phyloP scores from a whole-genome alignment of 2,329 filamentous ascomycete genomes.

The Cytospora piceae region DNA sequence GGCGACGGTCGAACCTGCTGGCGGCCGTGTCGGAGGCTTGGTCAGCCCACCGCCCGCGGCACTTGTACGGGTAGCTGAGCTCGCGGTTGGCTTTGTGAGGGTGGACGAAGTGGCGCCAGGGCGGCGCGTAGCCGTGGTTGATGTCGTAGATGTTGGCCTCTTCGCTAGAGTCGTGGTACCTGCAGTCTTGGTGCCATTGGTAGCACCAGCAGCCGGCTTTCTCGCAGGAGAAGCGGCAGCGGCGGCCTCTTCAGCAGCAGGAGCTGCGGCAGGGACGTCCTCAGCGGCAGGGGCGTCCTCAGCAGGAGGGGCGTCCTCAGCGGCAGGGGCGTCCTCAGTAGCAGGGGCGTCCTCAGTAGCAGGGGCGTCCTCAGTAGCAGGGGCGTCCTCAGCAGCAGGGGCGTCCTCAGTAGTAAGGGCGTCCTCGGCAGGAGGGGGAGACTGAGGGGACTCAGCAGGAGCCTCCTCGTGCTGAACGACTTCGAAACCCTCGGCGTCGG shows the following conservation, averaged over 20 bases:
- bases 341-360: constrained; percentile 23
- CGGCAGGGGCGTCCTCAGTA: constrained; percentile 8
- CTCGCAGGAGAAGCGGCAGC: constrained; percentile 15
- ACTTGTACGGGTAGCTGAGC: constrained; percentile 36
- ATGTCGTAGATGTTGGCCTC: constrained; percentile 33
- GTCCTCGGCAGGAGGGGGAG: constrained; percentile 8
- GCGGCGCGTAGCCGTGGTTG: constrained; percentile 34
- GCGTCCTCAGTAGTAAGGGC: constrained; percentile 26
- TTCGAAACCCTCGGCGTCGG: constrained; percentile 40
- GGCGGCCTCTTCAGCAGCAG: constrained; percentile 6
- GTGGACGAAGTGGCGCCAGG: constrained; percentile 34
- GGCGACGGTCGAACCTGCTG: constrained; percentile 34
- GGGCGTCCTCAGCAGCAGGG: constrained; percentile 27
- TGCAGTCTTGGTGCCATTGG: constrained; percentile 30
- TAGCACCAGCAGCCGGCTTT: constrained; percentile 24
- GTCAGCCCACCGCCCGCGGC: constrained; percentile 35
- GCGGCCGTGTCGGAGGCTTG: constrained; percentile 40
- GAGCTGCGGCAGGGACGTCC: constrained; percentile 11
- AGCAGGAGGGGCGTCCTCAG: constrained; percentile 13
- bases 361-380: constrained; percentile 24
- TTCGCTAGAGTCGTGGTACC: constrained; percentile 31
- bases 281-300: constrained; percentile 14
- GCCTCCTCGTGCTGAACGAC: constrained; percentile 38
- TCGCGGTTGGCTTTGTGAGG: constrained; percentile 39
- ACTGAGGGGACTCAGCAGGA: constrained; percentile 14